phyloP scores from a whole-genome alignment of 2,329 filamentous ascomycete genomes.

The Monosporascus sp. region DNA sequence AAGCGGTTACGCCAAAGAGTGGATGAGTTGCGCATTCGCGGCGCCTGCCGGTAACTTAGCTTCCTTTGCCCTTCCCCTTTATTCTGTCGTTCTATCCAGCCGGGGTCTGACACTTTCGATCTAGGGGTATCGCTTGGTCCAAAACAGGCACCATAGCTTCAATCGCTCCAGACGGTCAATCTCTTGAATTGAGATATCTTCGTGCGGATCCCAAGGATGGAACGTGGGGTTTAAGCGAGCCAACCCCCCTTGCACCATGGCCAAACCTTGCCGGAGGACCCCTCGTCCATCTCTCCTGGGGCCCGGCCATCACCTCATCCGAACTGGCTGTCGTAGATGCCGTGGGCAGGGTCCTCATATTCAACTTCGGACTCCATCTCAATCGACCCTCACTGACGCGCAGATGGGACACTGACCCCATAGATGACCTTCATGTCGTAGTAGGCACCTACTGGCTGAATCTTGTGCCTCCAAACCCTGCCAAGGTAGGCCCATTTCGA shows the following conservation, averaged over 20 bases:
- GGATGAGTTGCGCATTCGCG: conserved; percentile 69
- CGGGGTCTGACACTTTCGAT: conserved; percentile 11
- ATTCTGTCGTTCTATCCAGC: background rate
- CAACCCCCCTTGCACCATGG: conserved; percentile 59
- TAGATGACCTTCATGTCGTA: conserved; percentile 70
- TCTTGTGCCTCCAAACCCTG: conserved; percentile 42
- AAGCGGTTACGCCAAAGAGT: conserved; percentile 69
- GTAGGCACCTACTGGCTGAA: conserved; percentile 85
- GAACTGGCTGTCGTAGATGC: conserved; percentile 83
- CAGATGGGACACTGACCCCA: conserved; percentile 60
- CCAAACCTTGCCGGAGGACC: conserved; percentile 58
- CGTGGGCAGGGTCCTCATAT: conserved; percentile 70
- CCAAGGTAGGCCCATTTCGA: conserved; percentile 24
- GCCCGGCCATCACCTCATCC: conserved; percentile 50
- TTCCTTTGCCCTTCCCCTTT: background rate
- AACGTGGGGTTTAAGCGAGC: conserved; percentile 70
- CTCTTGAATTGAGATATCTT: conserved; percentile 69
- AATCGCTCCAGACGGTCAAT: conserved; percentile 66
- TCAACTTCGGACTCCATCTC: conserved; percentile 65
- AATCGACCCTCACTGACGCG: conserved; percentile 65
- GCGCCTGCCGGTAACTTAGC: conserved; percentile 72
- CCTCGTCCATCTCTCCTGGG: conserved; percentile 80
- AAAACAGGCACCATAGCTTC: conserved; percentile 80
- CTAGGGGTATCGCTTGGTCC: conserved; percentile 81
- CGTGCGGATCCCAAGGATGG: conserved; percentile 64